Percentiles rank a stretch among this genome's conserved stretches.
Evolutionary conservation across 192 early-diverging fungal genomes (phyloP).

Genomic region (Thoreauomyces humboldtii): DNA sequence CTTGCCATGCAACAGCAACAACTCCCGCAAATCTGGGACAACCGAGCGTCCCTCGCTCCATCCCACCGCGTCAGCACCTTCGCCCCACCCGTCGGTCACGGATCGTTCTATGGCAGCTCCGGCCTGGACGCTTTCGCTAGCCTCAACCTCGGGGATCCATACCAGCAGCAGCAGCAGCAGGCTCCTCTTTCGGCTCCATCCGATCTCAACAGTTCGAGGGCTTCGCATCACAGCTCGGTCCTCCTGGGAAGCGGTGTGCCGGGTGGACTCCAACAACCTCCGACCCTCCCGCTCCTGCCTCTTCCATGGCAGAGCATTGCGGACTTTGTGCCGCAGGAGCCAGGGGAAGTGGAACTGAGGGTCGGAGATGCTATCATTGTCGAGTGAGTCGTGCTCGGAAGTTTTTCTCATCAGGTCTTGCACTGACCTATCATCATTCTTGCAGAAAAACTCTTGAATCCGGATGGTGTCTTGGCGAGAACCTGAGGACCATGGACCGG

Average conservation of each 20-base stretch:
- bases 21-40: neutral
- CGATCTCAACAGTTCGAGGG: neutral
- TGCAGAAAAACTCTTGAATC: neutral
- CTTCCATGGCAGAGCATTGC: neutral
- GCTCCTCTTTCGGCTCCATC: neutral
- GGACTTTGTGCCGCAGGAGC: constrained; percentile 10
- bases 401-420: neutral
- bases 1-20: neutral
- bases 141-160: neutral
- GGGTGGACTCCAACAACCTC: neutral
- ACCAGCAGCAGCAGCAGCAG: neutral
- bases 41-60: neutral
- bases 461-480: constrained; percentile 16
- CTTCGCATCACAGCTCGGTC: neutral
- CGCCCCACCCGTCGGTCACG: neutral
- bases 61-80: neutral
- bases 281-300: neutral
- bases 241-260: neutral
- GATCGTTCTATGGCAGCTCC: no score
- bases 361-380: neutral
- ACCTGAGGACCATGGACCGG: neutral
- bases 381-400: constrained; percentile 1
- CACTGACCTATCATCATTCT: neutral
- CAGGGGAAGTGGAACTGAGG: constrained; percentile 8
- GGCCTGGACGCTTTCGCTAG: no score